Percentiles rank a stretch among this genome's conserved stretches.
phyloP scores from a whole-genome alignment of 2,329 filamentous ascomycete species.

The Herpotrichia juniperi region DNA sequence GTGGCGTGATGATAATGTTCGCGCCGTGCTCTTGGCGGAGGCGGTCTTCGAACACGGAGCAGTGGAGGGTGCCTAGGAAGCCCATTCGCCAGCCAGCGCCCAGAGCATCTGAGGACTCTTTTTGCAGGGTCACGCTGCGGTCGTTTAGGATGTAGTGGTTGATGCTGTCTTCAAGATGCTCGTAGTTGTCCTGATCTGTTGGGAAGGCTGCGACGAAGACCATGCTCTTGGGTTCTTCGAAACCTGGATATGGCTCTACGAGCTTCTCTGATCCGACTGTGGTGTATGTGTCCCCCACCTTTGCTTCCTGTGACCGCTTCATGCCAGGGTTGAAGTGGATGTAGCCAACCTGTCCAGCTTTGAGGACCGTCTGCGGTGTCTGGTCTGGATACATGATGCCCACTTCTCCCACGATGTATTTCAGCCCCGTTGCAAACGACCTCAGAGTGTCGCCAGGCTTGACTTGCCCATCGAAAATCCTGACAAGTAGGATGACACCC shows the following conservation, averaged over 20 bases:
- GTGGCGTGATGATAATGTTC: constrained; percentile 95
- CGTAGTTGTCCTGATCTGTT: constrained; percentile 86
- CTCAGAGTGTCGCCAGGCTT: constrained; percentile 83
- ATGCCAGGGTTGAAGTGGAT: constrained; percentile 98
- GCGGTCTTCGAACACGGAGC: constrained; percentile 98
- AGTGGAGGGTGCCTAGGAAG: constrained; percentile 95
- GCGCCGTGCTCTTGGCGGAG: constrained; percentile 92
- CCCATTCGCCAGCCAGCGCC: constrained; percentile 93
- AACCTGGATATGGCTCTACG: constrained; percentile 85
- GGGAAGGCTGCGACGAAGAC: constrained; percentile 98
- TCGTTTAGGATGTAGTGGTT: constrained; percentile 93
- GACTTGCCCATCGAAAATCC: constrained; percentile 87
- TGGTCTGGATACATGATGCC: constrained; percentile 94
- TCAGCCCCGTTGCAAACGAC: constrained; percentile 85
- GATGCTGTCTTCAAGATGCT: constrained; percentile 90
- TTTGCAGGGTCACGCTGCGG: constrained; percentile 89
- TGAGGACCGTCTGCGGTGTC: constrained; percentile 77
- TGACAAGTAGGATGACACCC: constrained; percentile 87
- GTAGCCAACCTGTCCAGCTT: constrained; percentile 94
- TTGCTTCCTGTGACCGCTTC: constrained; percentile 95
- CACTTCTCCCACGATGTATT: constrained; percentile 94
- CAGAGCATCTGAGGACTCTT: constrained; percentile 91
- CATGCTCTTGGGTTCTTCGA: constrained; percentile 98
- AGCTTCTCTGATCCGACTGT: constrained; percentile 75
- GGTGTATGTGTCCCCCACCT: constrained; percentile 95